Percentiles rank a stretch among this genome's conserved stretches.
Conservation (phyloP, 129 eudicot species). For the Arctium lappa region DNA sequence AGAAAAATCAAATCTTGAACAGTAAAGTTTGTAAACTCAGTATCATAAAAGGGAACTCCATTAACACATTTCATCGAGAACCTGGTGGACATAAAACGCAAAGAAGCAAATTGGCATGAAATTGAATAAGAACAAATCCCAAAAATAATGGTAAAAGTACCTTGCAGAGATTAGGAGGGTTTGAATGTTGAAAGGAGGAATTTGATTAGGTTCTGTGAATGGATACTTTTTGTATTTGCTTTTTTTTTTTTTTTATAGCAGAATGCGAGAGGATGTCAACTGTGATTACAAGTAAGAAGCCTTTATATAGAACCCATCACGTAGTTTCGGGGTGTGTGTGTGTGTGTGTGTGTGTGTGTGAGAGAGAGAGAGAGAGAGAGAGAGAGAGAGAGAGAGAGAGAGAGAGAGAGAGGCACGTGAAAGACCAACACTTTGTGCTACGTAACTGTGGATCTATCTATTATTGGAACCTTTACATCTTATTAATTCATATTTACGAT, state of each 20-base stretch:
- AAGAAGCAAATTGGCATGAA: conserved; percentile 3
- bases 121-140: neutral
- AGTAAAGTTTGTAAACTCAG: neutral
- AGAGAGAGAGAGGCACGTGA: neutral
- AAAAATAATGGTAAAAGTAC: conserved; percentile 5
- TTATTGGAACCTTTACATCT: neutral
- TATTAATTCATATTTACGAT: too few species aligned
- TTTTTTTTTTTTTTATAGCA: conserved; percentile 3
- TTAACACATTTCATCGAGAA: conserved; percentile 26
- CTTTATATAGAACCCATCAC: conserved; percentile 24
- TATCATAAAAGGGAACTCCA: conserved; percentile 11
- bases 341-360: conserved; percentile 4
- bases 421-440: neutral
- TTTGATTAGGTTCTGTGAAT: conserved; percentile 5
- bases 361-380: neutral
- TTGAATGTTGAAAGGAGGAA: neutral
- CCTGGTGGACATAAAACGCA: conserved; percentile 1
- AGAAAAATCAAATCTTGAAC: conserved; percentile 20
- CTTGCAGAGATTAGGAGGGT: conserved; percentile 5
- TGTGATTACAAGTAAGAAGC: neutral
- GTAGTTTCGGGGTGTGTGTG: conserved; percentile 20
- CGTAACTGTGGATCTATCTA: neutral
- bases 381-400: neutral
- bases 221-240: conserved; percentile 1
- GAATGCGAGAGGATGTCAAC: conserved; percentile 24